phyloP scores from a whole-genome alignment of 257 asterid genomes.

The Datura wrightii region DNA sequence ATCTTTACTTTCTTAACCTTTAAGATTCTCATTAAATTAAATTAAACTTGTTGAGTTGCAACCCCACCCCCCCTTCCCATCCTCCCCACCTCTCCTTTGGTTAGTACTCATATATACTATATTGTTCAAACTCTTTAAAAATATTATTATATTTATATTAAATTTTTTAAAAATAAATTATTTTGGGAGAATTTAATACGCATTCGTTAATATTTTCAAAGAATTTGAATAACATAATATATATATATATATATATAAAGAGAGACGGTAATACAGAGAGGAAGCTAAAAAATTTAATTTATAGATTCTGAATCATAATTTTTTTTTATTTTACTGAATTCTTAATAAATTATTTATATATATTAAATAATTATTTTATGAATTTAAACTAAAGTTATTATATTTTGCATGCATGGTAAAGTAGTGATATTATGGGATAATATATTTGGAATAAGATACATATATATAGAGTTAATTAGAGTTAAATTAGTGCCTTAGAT shows the following conservation, averaged over 20 bases:
- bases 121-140: no score
- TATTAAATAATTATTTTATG: neutral
- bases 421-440: slow-evolving; percentile 41
- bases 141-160: no score
- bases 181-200: no score
- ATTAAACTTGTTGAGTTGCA: neutral
- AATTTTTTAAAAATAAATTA: no score
- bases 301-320: neutral
- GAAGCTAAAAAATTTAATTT: no score
- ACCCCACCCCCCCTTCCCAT: neutral
- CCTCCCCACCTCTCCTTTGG: neutral
- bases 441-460: neutral
- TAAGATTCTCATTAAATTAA: slow-evolving; percentile 53
- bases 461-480: neutral
- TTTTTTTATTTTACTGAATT: neutral
- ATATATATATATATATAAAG: no score
- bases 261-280: no score
- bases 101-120: no score
- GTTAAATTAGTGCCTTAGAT: neutral
- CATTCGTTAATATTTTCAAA: no score
- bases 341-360: neutral
- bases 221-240: no score
- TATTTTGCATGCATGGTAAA: slow-evolving; percentile 60
- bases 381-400: neutral
- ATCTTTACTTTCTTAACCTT: slow-evolving; percentile 68